Conservation (phyloP, 352 stramenopile genomes). For the Globisporangium nunn region DNA sequence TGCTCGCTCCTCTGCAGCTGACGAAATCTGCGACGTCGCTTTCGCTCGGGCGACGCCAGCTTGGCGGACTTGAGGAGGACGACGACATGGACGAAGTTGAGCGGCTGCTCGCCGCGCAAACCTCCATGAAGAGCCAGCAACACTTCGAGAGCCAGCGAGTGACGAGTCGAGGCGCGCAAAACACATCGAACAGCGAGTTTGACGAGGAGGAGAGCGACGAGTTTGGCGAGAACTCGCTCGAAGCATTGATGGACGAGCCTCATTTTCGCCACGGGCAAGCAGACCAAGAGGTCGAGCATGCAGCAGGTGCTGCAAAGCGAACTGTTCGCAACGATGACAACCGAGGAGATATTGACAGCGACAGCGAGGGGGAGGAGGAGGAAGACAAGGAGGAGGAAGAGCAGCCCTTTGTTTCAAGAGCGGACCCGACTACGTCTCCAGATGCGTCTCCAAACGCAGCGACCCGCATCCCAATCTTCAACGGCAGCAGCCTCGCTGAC, state of each 20-base stretch:
- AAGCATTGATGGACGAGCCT: background rate
- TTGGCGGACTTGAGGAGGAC: constrained; percentile 15
- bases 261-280: too few relatives aligned
- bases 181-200: background rate
- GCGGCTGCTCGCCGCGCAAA: constrained; percentile 12
- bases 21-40: background rate
- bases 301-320: background rate
- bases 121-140: constrained; percentile 11
- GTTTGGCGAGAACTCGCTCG: constrained; percentile 16
- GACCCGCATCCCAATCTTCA: constrained; percentile 18
- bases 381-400: background rate
- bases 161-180: background rate
- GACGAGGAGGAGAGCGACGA: constrained; percentile 10
- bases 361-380: background rate
- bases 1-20: background rate
- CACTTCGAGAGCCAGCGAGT: constrained; percentile 11
- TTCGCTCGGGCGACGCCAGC: background rate
- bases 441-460: constrained; percentile 6
- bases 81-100: constrained; percentile 32
- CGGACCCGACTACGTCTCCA: constrained; percentile 2
- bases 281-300: background rate
- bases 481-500: constrained; percentile 14
- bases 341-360: constrained; percentile 10
- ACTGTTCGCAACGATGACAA: constrained; percentile 4
- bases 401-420: too few relatives aligned